Base-by-base conservation (phyloP, 2,329 filamentous ascomycete genomes). In the Aspergillus sclerotialis region DNA sequence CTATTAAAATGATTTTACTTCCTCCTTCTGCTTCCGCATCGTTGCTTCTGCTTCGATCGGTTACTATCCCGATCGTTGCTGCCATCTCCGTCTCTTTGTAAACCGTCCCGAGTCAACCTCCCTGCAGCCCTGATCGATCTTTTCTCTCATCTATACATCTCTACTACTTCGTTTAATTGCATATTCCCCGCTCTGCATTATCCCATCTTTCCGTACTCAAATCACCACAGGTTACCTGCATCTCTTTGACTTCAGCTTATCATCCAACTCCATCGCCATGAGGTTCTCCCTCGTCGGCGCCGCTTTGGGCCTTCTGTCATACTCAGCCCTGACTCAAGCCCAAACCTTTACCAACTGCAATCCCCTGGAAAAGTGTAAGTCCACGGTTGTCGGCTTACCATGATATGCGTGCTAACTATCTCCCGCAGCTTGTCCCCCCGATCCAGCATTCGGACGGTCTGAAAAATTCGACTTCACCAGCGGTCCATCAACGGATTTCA, bases 391-490 rank as follows among this genome's bases (percentile, higher is more conserved):
- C 6, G 6, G 5, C 1, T 25, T 47, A 32, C 23, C 15, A 4
- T 8, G 17, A 11, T 27, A 8, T 9, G 12, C 16, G 10, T 27
- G 14, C 17, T 16, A 14, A 33, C 33, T n/a, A n/a, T n/a, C n/a
- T 34, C 15, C 18, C 44, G 51, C 67, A 67, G 72, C 66, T 39
- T 96, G 90, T 53, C 76, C 84, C 5, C 60, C 84, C 33, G 70
- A 95, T 56, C 78, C 84, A 6, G 90, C 88, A 1, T 75, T 96
- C 4, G 88, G 86, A 37, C 84, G 78, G 68, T 75, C 84, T n/a
- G 80, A 89, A 50, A 73, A 77, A 42, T 80, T 92, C 62, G 86
- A 95, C 66, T 94, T 96, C 64, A 82, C 77, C 21, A 68, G 82
- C 45, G 85, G 85, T 42, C 63, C 70, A 18, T 89, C 92, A 31